These are phyloP conservation scores for Volvox reticuliferus DNA, from an alignment of 139 green algal species.

Conservation along the genomic window DNA sequence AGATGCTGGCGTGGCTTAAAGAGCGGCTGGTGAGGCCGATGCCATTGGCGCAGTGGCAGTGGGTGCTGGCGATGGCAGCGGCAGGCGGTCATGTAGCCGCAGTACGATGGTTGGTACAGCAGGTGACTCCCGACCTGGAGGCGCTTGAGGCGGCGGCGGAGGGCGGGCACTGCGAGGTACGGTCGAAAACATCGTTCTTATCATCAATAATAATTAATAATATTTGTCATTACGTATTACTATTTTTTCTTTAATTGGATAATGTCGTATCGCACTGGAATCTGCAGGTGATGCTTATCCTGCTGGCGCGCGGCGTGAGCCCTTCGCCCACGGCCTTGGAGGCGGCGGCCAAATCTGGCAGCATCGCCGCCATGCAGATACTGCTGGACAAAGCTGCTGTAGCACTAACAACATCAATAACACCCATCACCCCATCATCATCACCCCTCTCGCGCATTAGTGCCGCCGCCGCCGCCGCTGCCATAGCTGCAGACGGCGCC, in stretches of 20 bases:
- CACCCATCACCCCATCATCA: no score
- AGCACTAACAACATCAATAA: no score
- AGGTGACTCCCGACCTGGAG: neutral
- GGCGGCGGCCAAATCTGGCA: neutral
- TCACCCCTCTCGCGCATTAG: no score
- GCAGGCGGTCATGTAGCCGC: neutral
- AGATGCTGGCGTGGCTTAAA: conserved; percentile 4
- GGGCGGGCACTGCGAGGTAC: conserved; percentile 13
- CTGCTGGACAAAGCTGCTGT: neutral
- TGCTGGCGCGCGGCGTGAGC: neutral
- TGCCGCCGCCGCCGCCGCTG: neutral
- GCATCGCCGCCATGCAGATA: neutral
- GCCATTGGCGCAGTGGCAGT: neutral
- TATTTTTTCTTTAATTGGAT: no score
- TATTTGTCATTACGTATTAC: no score
- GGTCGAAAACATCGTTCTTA: no score
- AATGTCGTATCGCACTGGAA: no score
- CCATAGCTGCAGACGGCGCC: neutral
- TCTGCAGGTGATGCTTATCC: neutral
- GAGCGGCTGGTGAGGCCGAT: neutral
- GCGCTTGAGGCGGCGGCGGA: conserved; percentile 15
- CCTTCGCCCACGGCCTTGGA: neutral
- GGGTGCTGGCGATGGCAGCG: neutral
- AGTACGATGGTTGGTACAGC: neutral
- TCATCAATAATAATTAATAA: no score